Base-by-base conservation (phyloP, 176 grass and related monocot species). In the Eragrostis curvula region DNA sequence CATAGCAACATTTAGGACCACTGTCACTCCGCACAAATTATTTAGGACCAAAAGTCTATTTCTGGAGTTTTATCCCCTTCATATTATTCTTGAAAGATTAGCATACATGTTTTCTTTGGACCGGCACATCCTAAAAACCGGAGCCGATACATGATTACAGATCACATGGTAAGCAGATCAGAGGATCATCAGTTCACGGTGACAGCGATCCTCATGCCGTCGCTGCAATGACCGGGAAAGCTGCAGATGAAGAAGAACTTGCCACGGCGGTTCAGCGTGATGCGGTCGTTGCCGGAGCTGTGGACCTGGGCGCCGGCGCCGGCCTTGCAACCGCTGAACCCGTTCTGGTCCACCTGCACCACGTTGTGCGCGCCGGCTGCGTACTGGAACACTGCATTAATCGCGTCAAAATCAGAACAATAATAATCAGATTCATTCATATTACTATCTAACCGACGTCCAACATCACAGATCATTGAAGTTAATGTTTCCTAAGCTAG, bases 181-280 rank as follows among this genome's bases (percentile, higher is more conserved):
- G 51, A 20, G 6, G 51, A 20, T 53, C 53, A 56, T 56, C 53
- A 59, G 8, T 24, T 7, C 9, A n/a, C 17, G 2, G 42, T 11
- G 56, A 82, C 18, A 4, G 69, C 15, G 15, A 83, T 74, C 36
- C 66, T 83, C 81, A 66, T 65, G 13, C 81, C 81, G 0, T 14
- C 0, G 1, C 5, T 1, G 46, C 81, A 74, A 32, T 74, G 70
- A 11, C 60, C 70, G 3, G 70, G 42, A 10, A 53, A 24, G n/a
- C 59, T 44, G 59, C 81, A 74, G 15, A 83, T 65, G 81, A 53
- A 83, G 58, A 74, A 83, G 28, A n/a, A 23, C 59, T 49, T 64
- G 29, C 81, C 81, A 7, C 15, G 50, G 14, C 3, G 2, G 32
- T 2, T 12, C 29, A 83, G 42, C 29, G 5, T 25, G 81, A 83